Conservation (phyloP, 73 alveolate species). For the Paraurostyla sp. region DNA sequence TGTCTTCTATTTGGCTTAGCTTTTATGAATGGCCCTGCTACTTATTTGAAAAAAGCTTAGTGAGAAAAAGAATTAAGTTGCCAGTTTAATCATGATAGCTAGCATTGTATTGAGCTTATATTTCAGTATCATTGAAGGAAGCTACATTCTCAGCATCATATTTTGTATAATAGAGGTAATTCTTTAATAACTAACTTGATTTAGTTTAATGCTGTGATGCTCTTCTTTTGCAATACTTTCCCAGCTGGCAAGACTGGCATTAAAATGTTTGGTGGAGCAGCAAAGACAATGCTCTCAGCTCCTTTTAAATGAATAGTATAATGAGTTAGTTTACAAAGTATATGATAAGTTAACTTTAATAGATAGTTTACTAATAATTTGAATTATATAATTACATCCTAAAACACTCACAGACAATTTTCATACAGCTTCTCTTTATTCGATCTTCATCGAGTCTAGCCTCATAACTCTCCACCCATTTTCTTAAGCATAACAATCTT, state of each 20-base stretch:
- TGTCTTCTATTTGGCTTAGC: conserved; percentile 26
- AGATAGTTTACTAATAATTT: no score
- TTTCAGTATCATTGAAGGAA: neutral
- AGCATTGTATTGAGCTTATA: conserved; percentile 12
- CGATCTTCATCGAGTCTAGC: neutral
- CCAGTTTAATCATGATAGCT: neutral
- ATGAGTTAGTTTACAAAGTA: neutral
- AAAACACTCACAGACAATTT: no score
- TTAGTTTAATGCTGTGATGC: conserved; percentile 42
- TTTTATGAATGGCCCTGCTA: conserved; percentile 49
- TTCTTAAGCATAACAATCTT: conserved; percentile 34
- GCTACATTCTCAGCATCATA: conserved; percentile 8
- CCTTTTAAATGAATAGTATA: neutral
- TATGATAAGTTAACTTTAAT: no score
- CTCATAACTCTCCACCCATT: conserved; percentile 36
- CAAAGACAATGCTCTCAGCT: conserved; percentile 10
- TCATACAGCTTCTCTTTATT: neutral
- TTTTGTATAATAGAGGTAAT: conserved; percentile 50
- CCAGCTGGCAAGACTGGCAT: conserved; percentile 20
- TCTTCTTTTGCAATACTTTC: conserved; percentile 41
- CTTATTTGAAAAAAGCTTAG: conserved; percentile 25
- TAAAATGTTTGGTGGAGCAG: conserved; percentile 21
- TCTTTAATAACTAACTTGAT: neutral
- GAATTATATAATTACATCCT: no score
- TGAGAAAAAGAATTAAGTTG: neutral